Evolutionary conservation across 2,329 filamentous ascomycete genomes (phyloP), one percentile per base, ranked within the genome.

Genomic region (Talaromyces amestolkiae): DNA sequence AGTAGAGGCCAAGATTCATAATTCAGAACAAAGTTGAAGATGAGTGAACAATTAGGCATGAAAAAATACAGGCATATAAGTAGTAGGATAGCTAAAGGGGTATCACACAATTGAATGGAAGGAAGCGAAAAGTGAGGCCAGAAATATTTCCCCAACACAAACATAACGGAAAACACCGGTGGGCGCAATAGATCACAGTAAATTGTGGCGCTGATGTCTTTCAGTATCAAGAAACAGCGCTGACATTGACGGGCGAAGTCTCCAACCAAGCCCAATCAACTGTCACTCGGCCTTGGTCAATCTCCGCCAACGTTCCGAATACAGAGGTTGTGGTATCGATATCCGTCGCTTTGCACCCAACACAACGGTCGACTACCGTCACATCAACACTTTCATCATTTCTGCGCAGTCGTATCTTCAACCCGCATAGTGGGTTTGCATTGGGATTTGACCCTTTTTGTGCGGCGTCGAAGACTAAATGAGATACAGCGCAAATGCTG

Each of bases 281-380:
- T 3, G 67, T 67, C 5, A 85, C 83, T 58, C 83, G 76, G 0
- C 84, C 84, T 37, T 79, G 72, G 43, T 77, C 80, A 10, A 78
- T 69, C 63, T 81, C 72, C 1, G 83, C 83, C 58, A 85, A 72
- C 59, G 80, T 75, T 27, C 78, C 71, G 70, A 85, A 85, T 49
- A 82, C 81, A 15, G 78, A 72, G 31, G 78, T 76, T 11, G 80
- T 83, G 8, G 84, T 81, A 72, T 85, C 83, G 15, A 85, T 74
- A 70, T 85, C 83, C 27, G 76, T 80, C 7, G 78, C 76, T 66
- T 76, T 68, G 68, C 83, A 85, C 1, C 81, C 83, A 11, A 77
- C 77, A 75, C 89, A 92, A 61, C 89, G 82, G 76, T 92, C 90
- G 6, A 91, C 88, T 7, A 92, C 86, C 22, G 78, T 87, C 31